A percentile compares a stretch with the other conserved stretches of the same genome.
phyloP scores from a whole-genome alignment of 2,329 filamentous ascomycete species.

The Aspergillus sojae region DNA sequence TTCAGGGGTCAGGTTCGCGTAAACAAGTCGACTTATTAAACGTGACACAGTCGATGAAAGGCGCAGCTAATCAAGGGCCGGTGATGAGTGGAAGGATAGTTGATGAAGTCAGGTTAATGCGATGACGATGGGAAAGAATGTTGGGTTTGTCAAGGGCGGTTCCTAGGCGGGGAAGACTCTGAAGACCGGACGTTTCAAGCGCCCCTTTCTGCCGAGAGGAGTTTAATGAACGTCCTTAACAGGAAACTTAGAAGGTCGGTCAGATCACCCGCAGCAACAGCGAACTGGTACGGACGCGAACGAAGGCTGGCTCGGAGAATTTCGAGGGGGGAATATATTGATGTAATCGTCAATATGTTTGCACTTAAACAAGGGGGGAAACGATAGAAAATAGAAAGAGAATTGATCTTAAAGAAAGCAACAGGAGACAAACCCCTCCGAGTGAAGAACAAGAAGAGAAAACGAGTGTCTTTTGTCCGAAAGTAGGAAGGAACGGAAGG shows the following conservation, averaged over 20 bases:
- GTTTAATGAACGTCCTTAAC: slow-evolving; percentile 18
- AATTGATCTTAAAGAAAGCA: slow-evolving; percentile 1
- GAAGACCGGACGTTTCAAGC: slow-evolving; percentile 23
- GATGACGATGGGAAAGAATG: slow-evolving; percentile 13
- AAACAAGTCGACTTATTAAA: neutral
- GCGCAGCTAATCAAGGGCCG: neutral
- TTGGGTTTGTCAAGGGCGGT: slow-evolving; percentile 15
- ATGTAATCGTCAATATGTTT: neutral
- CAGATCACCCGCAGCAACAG: neutral
- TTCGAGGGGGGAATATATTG: neutral
- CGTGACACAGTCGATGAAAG: neutral
- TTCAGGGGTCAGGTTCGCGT: slow-evolving; percentile 3
- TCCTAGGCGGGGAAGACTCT: slow-evolving; percentile 20
- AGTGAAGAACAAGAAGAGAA: slow-evolving; percentile 11
- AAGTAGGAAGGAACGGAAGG: slow-evolving; percentile 11
- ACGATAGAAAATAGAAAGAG: neutral
- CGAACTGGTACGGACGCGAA: neutral
- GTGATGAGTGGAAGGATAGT: slow-evolving; percentile 2
- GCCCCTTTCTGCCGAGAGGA: slow-evolving; percentile 21
- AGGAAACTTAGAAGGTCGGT: slow-evolving; percentile 8
- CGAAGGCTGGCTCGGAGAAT: slow-evolving; percentile 5
- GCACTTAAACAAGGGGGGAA: neutral
- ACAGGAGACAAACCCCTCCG: slow-evolving; percentile 6
- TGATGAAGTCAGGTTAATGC: slow-evolving; percentile 4
- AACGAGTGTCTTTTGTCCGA: slow-evolving; percentile 17